Conservation (phyloP, 2,329 filamentous ascomycete species). For the Trichoderma koningii region DNA sequence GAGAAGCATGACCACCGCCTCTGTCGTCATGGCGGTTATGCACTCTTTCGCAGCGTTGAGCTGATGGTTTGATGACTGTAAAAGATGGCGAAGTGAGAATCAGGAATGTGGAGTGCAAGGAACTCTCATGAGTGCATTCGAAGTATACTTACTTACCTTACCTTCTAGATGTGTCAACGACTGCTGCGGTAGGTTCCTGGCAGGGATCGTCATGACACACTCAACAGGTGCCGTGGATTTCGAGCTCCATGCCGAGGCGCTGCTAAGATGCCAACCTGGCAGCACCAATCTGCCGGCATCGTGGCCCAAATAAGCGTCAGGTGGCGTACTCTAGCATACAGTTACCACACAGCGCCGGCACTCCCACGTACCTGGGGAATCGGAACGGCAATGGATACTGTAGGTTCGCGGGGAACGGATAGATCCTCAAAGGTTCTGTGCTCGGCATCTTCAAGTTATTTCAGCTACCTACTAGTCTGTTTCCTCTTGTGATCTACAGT, state of each 20-base stretch:
- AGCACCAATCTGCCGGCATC: background rate
- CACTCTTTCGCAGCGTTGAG: background rate
- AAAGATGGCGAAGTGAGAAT: background rate
- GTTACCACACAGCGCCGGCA: background rate
- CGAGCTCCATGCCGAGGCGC: background rate
- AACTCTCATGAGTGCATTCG: too few relatives aligned
- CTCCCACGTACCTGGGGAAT: background rate
- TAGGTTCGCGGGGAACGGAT: background rate
- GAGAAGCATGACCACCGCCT: background rate
- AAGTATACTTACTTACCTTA: too few relatives aligned
- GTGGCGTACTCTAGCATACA: background rate
- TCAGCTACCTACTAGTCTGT: background rate
- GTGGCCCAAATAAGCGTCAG: background rate
- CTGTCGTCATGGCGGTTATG: background rate
- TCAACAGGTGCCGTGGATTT: background rate
- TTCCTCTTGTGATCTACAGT: background rate
- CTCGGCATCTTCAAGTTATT: background rate
- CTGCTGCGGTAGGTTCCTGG: too few relatives aligned
- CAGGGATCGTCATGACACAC: too few relatives aligned
- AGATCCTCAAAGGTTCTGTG: background rate
- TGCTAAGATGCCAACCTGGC: background rate
- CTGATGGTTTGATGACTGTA: background rate
- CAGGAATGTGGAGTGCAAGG: background rate
- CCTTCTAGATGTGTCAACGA: too few relatives aligned
- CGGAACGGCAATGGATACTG: conserved; percentile 14